Conservation (phyloP, 2,329 filamentous ascomycete species). For the Chaetothyriales sp. region DNA sequence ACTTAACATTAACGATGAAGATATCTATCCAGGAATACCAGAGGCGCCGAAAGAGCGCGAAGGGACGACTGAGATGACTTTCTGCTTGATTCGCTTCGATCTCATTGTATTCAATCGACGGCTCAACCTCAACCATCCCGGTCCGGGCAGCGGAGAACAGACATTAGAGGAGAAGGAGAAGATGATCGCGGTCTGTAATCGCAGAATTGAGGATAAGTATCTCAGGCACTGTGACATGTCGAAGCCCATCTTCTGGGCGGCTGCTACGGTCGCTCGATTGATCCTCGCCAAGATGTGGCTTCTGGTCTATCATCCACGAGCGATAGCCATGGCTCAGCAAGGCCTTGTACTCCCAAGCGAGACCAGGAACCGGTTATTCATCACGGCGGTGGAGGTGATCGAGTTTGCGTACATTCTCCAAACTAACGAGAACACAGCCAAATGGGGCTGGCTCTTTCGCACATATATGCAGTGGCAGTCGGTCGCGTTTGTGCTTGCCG, state of each 20-base stretch:
- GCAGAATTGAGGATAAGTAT: slow-evolving; percentile 41
- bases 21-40: slow-evolving; percentile 34
- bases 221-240: slow-evolving; percentile 37
- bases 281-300: slow-evolving; percentile 67
- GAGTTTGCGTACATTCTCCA: slow-evolving; percentile 55
- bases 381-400: slow-evolving; percentile 58
- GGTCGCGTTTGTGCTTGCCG: slow-evolving; percentile 45
- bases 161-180: slow-evolving; percentile 24
- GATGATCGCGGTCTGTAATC: slow-evolving; percentile 38
- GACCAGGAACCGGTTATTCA: slow-evolving; percentile 52
- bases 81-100: slow-evolving; percentile 38
- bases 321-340: slow-evolving; percentile 35
- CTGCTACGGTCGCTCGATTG: slow-evolving; percentile 51
- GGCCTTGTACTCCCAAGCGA: slow-evolving; percentile 44
- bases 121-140: slow-evolving; percentile 24
- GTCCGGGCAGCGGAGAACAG: slow-evolving; percentile 10
- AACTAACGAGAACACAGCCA: slow-evolving; percentile 44
- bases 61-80: slow-evolving; percentile 40
- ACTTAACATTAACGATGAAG: slow-evolving; percentile 35
- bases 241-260: slow-evolving; percentile 50
- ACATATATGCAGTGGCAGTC: slow-evolving; percentile 54
- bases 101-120: slow-evolving; percentile 31
- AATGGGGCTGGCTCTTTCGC: slow-evolving; percentile 51
- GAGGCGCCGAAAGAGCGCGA: slow-evolving; percentile 34
- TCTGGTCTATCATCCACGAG: slow-evolving; percentile 57